Evolutionary conservation across 495 filamentous ascomycete species (phyloP).

Genomic region (Cercophora newfieldiana): DNA sequence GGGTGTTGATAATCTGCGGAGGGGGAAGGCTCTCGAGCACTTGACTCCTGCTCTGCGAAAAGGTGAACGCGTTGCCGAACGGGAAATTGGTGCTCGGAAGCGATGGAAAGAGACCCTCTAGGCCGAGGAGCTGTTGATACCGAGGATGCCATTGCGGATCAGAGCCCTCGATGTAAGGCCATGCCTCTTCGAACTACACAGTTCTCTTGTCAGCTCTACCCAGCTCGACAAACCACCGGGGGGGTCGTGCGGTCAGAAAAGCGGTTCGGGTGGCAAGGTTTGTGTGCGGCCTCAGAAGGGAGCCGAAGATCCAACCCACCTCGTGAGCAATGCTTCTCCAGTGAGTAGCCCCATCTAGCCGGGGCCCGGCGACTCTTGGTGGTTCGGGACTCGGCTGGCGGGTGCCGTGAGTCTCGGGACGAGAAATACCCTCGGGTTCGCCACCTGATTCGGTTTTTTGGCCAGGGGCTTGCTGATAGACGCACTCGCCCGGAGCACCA

Average conservation of each 20-base stretch:
- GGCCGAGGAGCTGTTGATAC: slow-evolving; percentile 24
- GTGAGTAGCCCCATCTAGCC: slow-evolving; percentile 25
- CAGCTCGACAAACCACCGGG: neutral
- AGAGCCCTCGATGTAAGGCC: slow-evolving; percentile 24
- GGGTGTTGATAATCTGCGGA: slow-evolving; percentile 22
- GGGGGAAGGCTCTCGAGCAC: slow-evolving; percentile 27
- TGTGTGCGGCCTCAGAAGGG: too few relatives aligned
- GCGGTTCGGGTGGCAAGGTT: too few relatives aligned
- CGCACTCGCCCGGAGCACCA: slow-evolving; percentile 25
- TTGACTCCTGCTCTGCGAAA: slow-evolving; percentile 15
- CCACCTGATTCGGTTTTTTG: slow-evolving; percentile 10
- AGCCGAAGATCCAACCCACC: slow-evolving; percentile 17
- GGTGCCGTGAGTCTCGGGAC: neutral
- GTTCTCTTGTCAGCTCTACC: neutral
- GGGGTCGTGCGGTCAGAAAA: neutral
- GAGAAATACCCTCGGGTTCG: slow-evolving; percentile 15
- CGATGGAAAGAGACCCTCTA: slow-evolving; percentile 24
- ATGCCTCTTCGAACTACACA: slow-evolving; percentile 28
- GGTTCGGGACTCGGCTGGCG: slow-evolving; percentile 6
- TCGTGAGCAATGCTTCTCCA: slow-evolving; percentile 29
- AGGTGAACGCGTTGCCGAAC: slow-evolving; percentile 23
- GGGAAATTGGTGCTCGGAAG: slow-evolving; percentile 26
- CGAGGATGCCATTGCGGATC: slow-evolving; percentile 26
- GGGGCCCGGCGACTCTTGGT: slow-evolving; percentile 5
- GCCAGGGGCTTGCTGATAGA: slow-evolving; percentile 27